Percentiles rank a stretch among this genome's conserved stretches.
phyloP scores from a whole-genome alignment of 2,329 filamentous ascomycete genomes.

The Diplodia scrobiculata region DNA sequence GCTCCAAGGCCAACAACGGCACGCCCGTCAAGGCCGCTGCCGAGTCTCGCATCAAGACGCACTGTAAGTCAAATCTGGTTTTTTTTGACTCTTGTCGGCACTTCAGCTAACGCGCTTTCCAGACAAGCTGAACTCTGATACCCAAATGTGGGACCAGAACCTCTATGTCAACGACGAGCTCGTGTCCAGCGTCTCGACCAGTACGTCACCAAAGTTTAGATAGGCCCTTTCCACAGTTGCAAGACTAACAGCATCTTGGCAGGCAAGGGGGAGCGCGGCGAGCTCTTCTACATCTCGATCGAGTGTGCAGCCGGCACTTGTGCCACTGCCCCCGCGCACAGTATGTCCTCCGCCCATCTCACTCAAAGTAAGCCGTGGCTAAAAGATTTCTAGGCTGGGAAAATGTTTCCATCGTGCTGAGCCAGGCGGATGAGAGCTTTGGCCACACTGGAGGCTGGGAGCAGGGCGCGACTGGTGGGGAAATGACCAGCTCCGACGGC shows the following conservation, averaged over 20 bases:
- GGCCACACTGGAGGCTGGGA: constrained; percentile 31
- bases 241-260: constrained; percentile 20
- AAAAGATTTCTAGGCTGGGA: constrained; percentile 32
- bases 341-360: constrained; percentile 30
- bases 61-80: constrained; percentile 30
- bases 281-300: constrained; percentile 35
- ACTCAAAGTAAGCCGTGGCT: not conserved
- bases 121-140: constrained; percentile 35
- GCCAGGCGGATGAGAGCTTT: constrained; percentile 32
- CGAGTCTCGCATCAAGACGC: constrained; percentile 34
- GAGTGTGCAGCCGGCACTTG: constrained; percentile 34
- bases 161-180: constrained; percentile 35
- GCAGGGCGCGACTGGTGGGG: constrained; percentile 32
- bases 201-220: constrained; percentile 28
- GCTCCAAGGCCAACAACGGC: constrained; percentile 30
- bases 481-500: constrained; percentile 33
- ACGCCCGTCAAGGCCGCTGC: constrained; percentile 32
- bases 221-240: not conserved
- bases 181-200: constrained; percentile 34
- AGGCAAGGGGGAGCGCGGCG: constrained; percentile 35
- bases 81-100: not conserved
- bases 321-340: constrained; percentile 33
- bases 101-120: not conserved
- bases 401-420: constrained; percentile 32
- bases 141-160: constrained; percentile 36